These are phyloP conservation scores for Candida maesae DNA, from an alignment of 805 yeast genomes.

Conservation along the genomic window DNA sequence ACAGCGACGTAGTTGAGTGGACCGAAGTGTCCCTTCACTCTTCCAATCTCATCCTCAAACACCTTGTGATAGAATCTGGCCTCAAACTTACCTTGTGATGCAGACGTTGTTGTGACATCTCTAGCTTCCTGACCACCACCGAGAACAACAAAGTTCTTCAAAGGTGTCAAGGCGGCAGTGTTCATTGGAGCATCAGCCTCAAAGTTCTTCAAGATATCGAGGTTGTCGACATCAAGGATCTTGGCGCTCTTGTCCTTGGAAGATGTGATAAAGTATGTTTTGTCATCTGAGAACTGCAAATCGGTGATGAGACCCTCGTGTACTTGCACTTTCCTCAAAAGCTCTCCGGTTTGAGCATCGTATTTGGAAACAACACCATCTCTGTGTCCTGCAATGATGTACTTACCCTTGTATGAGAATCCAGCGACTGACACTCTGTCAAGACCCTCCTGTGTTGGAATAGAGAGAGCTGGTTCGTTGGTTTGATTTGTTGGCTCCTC, in stretches of 20 bases:
- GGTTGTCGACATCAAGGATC: slow-evolving; percentile 71
- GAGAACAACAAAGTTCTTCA: slow-evolving; percentile 84
- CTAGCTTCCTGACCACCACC: slow-evolving; percentile 99
- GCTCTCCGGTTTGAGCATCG: slow-evolving; percentile 72
- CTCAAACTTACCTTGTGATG: slow-evolving; percentile 93
- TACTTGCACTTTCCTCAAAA: slow-evolving; percentile 50
- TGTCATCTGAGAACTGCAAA: slow-evolving; percentile 83
- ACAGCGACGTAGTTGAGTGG: slow-evolving; percentile 92
- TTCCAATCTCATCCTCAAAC: slow-evolving; percentile 92
- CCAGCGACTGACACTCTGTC: slow-evolving; percentile 77
- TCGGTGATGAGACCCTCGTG: slow-evolving; percentile 85
- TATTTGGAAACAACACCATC: slow-evolving; percentile 83
- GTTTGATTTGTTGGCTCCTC: slow-evolving; percentile 44
- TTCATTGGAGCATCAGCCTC: slow-evolving; percentile 91
- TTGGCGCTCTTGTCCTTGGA: slow-evolving; percentile 88
- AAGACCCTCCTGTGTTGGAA: slow-evolving; percentile 56
- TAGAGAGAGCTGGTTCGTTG: slow-evolving; percentile 53
- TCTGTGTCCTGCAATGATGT: slow-evolving; percentile 81
- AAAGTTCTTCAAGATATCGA: slow-evolving; percentile 68
- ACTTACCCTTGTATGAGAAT: slow-evolving; percentile 74
- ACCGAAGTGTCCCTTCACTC: slow-evolving; percentile 98
- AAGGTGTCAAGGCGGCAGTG: slow-evolving; percentile 91
- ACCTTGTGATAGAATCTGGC: slow-evolving; percentile 94
- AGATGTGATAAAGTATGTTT: slow-evolving; percentile 85
- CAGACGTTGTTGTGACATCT: slow-evolving; percentile 95